Evolutionary conservation across 1,284 basidiomycete genomes (phyloP), one percentile per base, ranked within the genome.

Genomic region (Fomes fomentarius): DNA sequence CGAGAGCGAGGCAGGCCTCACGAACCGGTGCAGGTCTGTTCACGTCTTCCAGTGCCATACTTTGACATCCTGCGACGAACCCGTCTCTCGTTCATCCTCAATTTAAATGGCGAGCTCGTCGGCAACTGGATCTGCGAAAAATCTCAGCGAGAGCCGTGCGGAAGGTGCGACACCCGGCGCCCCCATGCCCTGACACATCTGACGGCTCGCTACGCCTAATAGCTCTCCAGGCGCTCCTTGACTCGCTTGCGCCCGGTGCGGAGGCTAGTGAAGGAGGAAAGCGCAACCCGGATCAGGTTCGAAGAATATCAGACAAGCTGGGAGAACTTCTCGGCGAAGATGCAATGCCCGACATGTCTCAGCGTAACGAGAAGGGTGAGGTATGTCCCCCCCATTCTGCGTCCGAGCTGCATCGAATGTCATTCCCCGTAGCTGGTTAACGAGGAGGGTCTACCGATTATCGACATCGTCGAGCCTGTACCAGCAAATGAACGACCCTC

Each of bases 401-500:
- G 19, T 24, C 40, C n/a, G 48, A 47, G 52, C 51, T 37, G 45
- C 64, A 34, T 62, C 51, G 65, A 52, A 58, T 41, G 21, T 38
- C 15, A 24, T 17, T 34, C 40, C 47, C 7, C 40, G 37, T 47
- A 91, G 87, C 72, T 85, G 47, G 63, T 87, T 31, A 89, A 88
- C 63, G 87, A 90, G 65, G 88, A 91, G 49, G 89, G 88, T 1
- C 77, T 90, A 30, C 89, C 89, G 11, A 85, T 92, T 56, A 74
- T 91, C 60, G 89, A 91, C 31, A 86, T 92, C 52, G 79, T 78
- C n/a, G 90, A 92, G 63, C 81, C 82, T 43, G 62, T 78, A 4
- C 52, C 73, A 14, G 65, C 63, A 9, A 35, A 53, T 8, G 63
- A 68, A 24, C 24, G 10, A 8, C 17, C 44, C 11, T 33, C 40